Percentiles rank a stretch among this genome's conserved stretches.
Evolutionary conservation across 2,329 filamentous ascomycete genomes (phyloP).

Genomic region (Beauveria scarabaeidicola): DNA sequence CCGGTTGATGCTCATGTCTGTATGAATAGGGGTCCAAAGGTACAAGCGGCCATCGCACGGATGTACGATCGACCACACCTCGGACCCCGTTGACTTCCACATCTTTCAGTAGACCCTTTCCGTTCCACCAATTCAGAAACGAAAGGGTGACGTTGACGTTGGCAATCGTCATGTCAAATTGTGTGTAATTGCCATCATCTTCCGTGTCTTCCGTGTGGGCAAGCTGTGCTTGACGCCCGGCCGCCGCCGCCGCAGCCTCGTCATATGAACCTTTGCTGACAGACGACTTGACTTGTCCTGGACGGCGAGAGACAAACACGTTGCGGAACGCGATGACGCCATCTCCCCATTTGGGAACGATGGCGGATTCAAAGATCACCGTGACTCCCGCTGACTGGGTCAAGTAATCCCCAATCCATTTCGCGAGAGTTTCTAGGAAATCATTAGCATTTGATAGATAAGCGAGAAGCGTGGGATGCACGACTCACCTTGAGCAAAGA

Average conservation of each 20-base stretch:
- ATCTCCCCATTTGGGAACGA: conserved; percentile 91
- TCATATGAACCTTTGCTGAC: conserved; percentile 90
- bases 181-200: conserved; percentile 94
- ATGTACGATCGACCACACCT: conserved; percentile 84
- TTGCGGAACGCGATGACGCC: conserved; percentile 96
- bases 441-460: conserved; percentile 14
- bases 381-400: conserved; percentile 89
- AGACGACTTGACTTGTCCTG: conserved; percentile 70
- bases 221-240: conserved; percentile 46
- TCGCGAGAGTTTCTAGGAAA: conserved; percentile 70
- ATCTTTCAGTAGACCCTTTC: conserved; percentile 81
- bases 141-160: conserved; percentile 94
- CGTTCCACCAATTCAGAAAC: conserved; percentile 98
- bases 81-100: conserved; percentile 91
- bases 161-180: conserved; percentile 91
- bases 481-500: conserved; percentile 76
- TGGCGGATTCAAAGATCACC: conserved; percentile 93
- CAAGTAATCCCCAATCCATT: conserved; percentile 91
- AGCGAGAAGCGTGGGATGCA: not conserved
- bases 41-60: conserved; percentile 58
- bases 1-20: conserved; percentile 76
- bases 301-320: conserved; percentile 87
- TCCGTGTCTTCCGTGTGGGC: conserved; percentile 45
- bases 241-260: conserved; percentile 78
- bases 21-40: conserved; percentile 76